Percentiles rank a stretch among this genome's conserved stretches.
phyloP scores from a whole-genome alignment of 2,329 filamentous ascomycete species.

The Ophiostoma tasmaniense region DNA sequence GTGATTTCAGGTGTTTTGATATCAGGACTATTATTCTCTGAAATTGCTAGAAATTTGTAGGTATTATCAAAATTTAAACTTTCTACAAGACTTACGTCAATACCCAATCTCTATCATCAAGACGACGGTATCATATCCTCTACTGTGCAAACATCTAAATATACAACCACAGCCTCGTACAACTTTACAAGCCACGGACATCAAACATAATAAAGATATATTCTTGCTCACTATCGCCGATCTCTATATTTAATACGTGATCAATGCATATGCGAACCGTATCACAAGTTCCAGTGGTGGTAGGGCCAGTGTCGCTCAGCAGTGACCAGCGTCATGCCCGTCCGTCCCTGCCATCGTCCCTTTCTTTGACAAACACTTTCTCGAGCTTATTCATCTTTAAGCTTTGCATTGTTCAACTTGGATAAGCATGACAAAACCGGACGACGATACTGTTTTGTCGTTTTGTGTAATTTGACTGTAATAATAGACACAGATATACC shows the following conservation, averaged over 20 bases:
- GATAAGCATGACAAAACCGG: neutral
- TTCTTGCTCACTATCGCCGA: neutral
- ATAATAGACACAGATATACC: neutral
- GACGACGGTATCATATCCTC: no score
- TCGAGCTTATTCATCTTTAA: neutral
- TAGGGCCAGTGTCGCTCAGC: neutral
- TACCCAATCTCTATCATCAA: no score
- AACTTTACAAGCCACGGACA: neutral
- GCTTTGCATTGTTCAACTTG: neutral
- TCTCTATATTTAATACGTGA: neutral
- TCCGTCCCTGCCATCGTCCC: neutral
- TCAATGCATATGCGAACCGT: neutral
- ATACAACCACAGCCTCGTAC: neutral
- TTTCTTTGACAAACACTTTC: neutral
- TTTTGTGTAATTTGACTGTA: neutral
- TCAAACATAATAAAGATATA: neutral
- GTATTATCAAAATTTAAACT: no score
- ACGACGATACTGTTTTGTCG: neutral
- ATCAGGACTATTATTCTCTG: no score
- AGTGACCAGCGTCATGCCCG: neutral
- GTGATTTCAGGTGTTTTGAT: no score
- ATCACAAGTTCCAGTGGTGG: neutral
- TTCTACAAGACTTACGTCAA: no score
- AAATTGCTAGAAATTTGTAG: no score
- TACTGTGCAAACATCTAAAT: neutral